Base-by-base conservation (phyloP, 73 alveolate genomes). In the Paramecium tetraurelia region DNA sequence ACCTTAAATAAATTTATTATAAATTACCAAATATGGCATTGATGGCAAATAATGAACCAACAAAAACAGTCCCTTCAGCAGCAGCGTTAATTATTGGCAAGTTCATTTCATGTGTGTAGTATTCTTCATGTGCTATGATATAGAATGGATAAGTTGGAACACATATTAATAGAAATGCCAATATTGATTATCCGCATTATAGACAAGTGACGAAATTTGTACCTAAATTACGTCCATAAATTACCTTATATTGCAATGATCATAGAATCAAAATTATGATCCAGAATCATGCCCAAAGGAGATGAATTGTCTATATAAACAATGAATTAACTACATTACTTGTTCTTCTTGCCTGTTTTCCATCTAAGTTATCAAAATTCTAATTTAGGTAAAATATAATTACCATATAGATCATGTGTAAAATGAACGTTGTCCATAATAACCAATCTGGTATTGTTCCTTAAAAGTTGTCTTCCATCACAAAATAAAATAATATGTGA, bases 291-390 rank as follows among this genome's bases (percentile, higher is more conserved):
- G 10, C 90, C 90, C 10, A 80, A 46, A 31, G 90, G 90, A 44
- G 90, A 80, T 44, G 90, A 80, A 80, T 41, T 44, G 14, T 80
- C 87, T 75, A 35, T 35, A 18, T n/a, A 53, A 7, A 53, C 46
- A 75, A 75, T 35, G 18, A 4, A 29, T 29, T 35, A 31, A 75
- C 40, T n/a, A 5, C 8, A 8, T 33, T 75, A 75, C 87, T 44
- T 40, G 90, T 80, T 46, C 90, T 80, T 22, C 90, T 40, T 14
- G 90, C 90, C 24, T 80, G 31, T 44, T 80, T 80, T 29, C 90
- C 90, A 80, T 80, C 90, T 80, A 80, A 44, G 46, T 80, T 80
- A 35, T 80, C 90, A 80, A 80, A 80, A 80, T 80, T 80, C 90
- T 80, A 80, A 80, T 80, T 22, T 44, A 43, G 48, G 24, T 44